Conservation (phyloP, 768 basidiomycete genomes). For the Pulveroboletus sp. region DNA sequence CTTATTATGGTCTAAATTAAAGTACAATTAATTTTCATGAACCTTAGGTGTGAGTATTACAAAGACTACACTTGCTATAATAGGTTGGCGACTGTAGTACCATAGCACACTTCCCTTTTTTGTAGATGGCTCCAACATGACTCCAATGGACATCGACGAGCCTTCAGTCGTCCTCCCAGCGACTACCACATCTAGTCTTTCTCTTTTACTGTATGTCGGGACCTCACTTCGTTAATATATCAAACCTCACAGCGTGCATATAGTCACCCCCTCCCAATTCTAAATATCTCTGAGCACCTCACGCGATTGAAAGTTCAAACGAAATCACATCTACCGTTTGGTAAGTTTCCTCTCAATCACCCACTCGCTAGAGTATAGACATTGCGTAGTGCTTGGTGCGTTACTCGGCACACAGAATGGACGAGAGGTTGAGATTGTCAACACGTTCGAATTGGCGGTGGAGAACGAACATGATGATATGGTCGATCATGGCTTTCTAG, state of each 20-base stretch:
- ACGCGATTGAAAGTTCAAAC: slow-evolving; percentile 79
- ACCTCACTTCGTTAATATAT: not conserved
- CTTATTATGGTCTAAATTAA: too few species aligned
- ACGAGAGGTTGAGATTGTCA: slow-evolving; percentile 94
- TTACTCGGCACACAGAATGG: slow-evolving; percentile 92
- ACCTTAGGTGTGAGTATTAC: too few species aligned
- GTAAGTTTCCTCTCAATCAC: slow-evolving; percentile 35
- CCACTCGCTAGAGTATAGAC: not conserved
- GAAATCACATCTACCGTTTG: slow-evolving; percentile 55
- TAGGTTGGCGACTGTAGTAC: too few species aligned
- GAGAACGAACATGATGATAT: slow-evolving; percentile 50
- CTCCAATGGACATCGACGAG: slow-evolving; percentile 76
- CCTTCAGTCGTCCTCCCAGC: slow-evolving; percentile 69
- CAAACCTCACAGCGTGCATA: slow-evolving; percentile 17
- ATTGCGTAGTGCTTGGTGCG: slow-evolving; percentile 77
- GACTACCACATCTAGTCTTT: slow-evolving; percentile 66
- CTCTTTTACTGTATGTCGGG: slow-evolving; percentile 61
- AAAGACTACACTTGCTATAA: too few species aligned
- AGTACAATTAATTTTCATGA: too few species aligned
- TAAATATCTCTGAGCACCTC: slow-evolving; percentile 95
- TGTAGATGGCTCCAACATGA: slow-evolving; percentile 29
- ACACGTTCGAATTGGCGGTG: slow-evolving; percentile 84
- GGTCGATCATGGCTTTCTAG: slow-evolving; percentile 79
- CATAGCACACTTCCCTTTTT: not conserved
- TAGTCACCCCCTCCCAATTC: slow-evolving; percentile 93